Base-by-base conservation (phyloP, 371 early-diverging fungal species). In the Rhizopus arrhizus region DNA sequence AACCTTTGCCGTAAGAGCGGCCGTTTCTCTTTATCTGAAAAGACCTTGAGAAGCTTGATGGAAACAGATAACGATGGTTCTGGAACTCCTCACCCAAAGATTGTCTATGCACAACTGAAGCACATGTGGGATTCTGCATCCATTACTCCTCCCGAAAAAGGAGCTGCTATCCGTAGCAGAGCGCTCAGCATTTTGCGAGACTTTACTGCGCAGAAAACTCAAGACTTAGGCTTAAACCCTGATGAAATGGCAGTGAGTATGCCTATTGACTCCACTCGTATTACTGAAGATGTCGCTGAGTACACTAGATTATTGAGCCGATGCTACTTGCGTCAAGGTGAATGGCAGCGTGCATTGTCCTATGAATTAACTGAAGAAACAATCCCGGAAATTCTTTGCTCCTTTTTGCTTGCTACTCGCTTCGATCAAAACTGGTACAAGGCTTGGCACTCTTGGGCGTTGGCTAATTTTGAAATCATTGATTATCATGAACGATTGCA, bases 401-500 rank as follows among this genome's bases (percentile, higher is more conserved):
- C 92, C 3, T 95, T 94, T 70, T 77, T 87, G 0, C 83, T 93
- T 11, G 97, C 99, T 0, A 96, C 95, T 1, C 89, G 91, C 35
- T 88, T 92, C 75, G 97, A 97, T 78, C 86, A 85, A 78, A 85
- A 92, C 48, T 97, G 95, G 94, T 97, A 99, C 83, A 97, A 96
- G 73, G 96, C 97, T 32, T 98, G 98, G 98, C 98, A 99, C 67
- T 87, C 94, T n/a, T 95, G 95, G 93, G 98, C 98, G 5, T 75
- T 97, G 28, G 89, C 92, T 8, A 96, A 99, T 71, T 95, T 94
- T 68, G 95, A 96, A 56, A 94, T 91, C 53, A 84, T 96, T 41
- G 84, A 88, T 40, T 81, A 85, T 55, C 85, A 88, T 57, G 94
- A 95, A 53, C 76, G 83, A 31, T 62, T 80, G 16, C 79, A 85